These are phyloP conservation scores for Iris macrosiphon DNA, from an alignment of 106 monocot genomes.

Conservation along the genomic window DNA sequence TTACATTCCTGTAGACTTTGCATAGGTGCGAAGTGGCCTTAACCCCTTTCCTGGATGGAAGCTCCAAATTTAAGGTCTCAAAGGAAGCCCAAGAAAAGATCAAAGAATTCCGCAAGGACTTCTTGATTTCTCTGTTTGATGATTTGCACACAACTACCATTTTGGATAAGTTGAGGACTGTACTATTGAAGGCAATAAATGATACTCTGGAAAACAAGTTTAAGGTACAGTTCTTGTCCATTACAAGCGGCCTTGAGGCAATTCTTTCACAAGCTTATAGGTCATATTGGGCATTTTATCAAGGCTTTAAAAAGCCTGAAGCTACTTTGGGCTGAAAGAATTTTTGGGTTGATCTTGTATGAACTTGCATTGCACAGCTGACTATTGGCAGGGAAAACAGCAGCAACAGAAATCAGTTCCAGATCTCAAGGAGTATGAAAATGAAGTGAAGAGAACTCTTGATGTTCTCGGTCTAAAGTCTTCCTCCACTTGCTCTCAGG, in stretches of 20 bases:
- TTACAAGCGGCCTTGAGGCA: not conserved
- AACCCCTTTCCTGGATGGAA: slow-evolving; percentile 40
- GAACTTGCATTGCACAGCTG: no score
- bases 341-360: no score
- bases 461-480: slow-evolving; percentile 54
- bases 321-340: no score
- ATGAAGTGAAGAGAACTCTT: slow-evolving; percentile 62
- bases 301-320: no score
- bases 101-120: slow-evolving; percentile 48
- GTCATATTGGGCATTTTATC: no score
- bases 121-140: slow-evolving; percentile 69
- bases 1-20: slow-evolving; percentile 79
- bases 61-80: slow-evolving; percentile 27
- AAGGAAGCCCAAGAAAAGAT: slow-evolving; percentile 44
- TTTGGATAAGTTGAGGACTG: slow-evolving; percentile 66
- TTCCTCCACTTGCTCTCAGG: slow-evolving; percentile 44
- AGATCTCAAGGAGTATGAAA: slow-evolving; percentile 56
- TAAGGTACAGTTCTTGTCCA: slow-evolving; percentile 34
- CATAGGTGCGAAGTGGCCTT: slow-evolving; percentile 70
- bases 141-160: slow-evolving; percentile 80
- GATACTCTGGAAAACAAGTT: slow-evolving; percentile 71
- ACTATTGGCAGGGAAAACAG: slow-evolving; percentile 50
- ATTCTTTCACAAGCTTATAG: no score
- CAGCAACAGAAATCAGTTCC: slow-evolving; percentile 43
- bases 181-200: slow-evolving; percentile 67